These are phyloP conservation scores for Francoa sonchifolia DNA, from an alignment of 441 rosid genomes.

Conservation along the genomic window DNA sequence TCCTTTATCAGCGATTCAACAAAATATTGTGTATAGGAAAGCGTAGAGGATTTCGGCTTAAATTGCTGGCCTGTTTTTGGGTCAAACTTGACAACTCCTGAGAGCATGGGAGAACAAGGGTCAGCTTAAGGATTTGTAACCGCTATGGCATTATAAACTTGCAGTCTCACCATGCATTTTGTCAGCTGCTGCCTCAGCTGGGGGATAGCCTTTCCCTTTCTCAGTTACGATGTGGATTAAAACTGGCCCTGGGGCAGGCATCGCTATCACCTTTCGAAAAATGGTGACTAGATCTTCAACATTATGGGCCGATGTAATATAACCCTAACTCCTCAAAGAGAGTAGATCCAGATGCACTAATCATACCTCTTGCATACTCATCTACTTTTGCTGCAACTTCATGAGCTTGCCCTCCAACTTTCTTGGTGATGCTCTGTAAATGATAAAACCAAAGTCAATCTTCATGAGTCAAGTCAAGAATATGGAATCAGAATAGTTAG, in stretches of 20 bases:
- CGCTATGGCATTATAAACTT: background rate
- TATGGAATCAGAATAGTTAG: background rate
- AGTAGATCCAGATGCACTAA: constrained; percentile 50
- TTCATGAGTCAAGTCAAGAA: background rate
- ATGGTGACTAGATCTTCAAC: constrained; percentile 51
- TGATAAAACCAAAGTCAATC: constrained; percentile 7
- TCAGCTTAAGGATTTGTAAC: constrained; percentile 2
- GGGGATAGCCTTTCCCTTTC: constrained; percentile 67
- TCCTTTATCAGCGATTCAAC: constrained; percentile 54
- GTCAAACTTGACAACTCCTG: constrained; percentile 62
- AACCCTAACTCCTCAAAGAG: constrained; percentile 65
- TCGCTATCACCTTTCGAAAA: constrained; percentile 40
- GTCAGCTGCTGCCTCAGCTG: constrained; percentile 63
- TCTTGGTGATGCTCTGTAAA: constrained; percentile 39
- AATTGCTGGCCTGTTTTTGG: constrained; percentile 47
- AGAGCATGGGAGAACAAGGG: constrained; percentile 10
- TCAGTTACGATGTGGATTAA: constrained; percentile 61
- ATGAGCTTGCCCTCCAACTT: constrained; percentile 39
- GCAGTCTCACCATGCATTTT: constrained; percentile 57
- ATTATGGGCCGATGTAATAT: constrained; percentile 63
- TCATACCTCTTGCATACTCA: constrained; percentile 59
- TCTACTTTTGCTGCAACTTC: constrained; percentile 65
- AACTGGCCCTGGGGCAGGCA: constrained; percentile 72
- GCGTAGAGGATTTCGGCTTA: constrained; percentile 42
- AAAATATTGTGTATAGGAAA: constrained; percentile 48